Base-by-base conservation (phyloP, 2,329 filamentous ascomycete genomes). In the Cladosporium phlei region DNA sequence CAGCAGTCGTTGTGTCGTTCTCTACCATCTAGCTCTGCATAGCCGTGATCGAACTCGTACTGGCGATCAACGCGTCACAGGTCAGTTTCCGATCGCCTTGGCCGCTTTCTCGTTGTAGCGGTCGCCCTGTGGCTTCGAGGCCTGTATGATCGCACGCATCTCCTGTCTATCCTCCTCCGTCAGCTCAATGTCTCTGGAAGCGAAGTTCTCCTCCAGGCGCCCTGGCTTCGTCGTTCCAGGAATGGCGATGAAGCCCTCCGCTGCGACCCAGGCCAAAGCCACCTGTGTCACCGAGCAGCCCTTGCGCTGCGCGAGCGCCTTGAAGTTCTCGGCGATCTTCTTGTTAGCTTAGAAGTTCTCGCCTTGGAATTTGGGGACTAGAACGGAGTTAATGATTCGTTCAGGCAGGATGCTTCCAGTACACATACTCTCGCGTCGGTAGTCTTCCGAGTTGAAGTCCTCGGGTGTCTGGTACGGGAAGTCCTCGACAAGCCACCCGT, bases 291-390 rank as follows among this genome's bases (percentile, higher is more conserved):
- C 60, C 1, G 79, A 84, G 58, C 72, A 76, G 1, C 64, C 67
- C 51, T 85, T 86, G 54, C 71, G 69, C 55, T 69, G 61, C 0
- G 85, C 84, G 25, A 88, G 61, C 19, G 68, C 68, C 58, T 80
- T 69, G 12, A 88, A 69, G 37, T 78, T 71, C 9, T 72, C 56
- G 16, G 81, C 77, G 2, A 89, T 72, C 61, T 79, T 69, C 17
- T 86, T 55, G 63, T 88, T 89, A 58, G 76, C 72, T 30, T 77
- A 70, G 52, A 88, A 84, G 43, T 77, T 77, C 5, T 77, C 82
- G 1, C 74, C 70, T 55, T 79, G 75, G 69, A 86, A 87, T 17
- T 82, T 75, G 3, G 83, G 83, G 28, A 73, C 59, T 33, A 17
- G 54, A 40, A n/a, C 40, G n/a, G 56, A 63, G 17, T 14, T 8